phyloP scores from a whole-genome alignment of 805 yeast species.

The Monosporozyma solicola region DNA sequence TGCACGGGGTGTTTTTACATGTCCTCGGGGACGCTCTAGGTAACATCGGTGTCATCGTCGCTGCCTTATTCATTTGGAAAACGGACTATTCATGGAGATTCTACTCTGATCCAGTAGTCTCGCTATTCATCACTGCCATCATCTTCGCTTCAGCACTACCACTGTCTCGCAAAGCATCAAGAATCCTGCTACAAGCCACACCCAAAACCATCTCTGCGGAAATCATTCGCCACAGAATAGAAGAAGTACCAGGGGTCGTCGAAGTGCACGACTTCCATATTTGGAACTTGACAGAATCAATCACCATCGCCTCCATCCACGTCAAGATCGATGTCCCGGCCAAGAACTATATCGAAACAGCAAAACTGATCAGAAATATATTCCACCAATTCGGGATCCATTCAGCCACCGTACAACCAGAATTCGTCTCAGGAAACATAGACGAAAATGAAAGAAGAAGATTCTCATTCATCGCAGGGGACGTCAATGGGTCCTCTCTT shows the following conservation, averaged over 20 bases:
- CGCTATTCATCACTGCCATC: conserved; percentile 76
- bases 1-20: conserved; percentile 95
- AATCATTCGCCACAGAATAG: conserved; percentile 58
- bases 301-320: conserved; percentile 83
- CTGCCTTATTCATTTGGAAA: conserved; percentile 91
- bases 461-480: conserved; percentile 25
- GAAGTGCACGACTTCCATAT: conserved; percentile 94
- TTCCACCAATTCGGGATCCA: conserved; percentile 82
- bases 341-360: conserved; percentile 55
- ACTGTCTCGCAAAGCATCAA: conserved; percentile 74
- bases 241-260: conserved; percentile 59
- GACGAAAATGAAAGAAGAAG: conserved; percentile 28
- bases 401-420: conserved; percentile 95
- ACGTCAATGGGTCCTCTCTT: not conserved
- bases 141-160: conserved; percentile 91
- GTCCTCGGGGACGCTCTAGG: conserved; percentile 96
- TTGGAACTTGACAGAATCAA: conserved; percentile 89
- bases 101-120: conserved; percentile 79
- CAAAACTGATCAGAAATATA: conserved; percentile 65
- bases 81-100: conserved; percentile 83
- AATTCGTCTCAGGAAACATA: conserved; percentile 43
- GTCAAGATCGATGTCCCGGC: conserved; percentile 62
- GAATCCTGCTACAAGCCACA: conserved; percentile 86
- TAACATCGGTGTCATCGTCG: conserved; percentile 82
- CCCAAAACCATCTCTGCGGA: conserved; percentile 78